Conservation (phyloP, 2,329 filamentous ascomycete species). For the Xylaria digitata region DNA sequence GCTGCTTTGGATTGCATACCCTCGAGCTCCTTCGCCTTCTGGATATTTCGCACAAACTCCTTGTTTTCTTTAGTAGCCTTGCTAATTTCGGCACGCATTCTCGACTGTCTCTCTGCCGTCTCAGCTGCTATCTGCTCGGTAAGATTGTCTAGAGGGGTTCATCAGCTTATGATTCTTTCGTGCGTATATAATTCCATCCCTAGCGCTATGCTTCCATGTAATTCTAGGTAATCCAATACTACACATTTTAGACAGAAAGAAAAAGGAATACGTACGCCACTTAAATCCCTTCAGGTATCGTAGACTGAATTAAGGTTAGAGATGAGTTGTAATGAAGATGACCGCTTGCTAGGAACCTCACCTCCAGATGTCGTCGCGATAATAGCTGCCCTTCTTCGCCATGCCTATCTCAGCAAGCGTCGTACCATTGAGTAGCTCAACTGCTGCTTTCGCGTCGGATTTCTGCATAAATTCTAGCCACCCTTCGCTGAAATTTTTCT, state of each 20-base stretch:
- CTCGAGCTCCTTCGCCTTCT: constrained; percentile 82
- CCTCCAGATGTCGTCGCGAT: constrained; percentile 89
- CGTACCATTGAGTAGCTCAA: constrained; percentile 79
- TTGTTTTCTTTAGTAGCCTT: constrained; percentile 83
- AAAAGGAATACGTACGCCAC: constrained; percentile 64
- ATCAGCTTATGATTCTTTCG: constrained; percentile 14
- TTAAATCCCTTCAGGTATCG: constrained; percentile 87
- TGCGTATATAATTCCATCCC: constrained; percentile 2
- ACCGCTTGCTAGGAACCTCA: constrained; percentile 29
- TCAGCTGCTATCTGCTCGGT: constrained; percentile 84
- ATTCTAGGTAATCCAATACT: neutral
- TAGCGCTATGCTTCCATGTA: neutral
- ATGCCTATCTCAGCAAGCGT: constrained; percentile 72
- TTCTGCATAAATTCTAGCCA: constrained; percentile 88
- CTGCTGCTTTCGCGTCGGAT: constrained; percentile 79
- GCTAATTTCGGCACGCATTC: constrained; percentile 81
- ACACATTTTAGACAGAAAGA: constrained; percentile 44
- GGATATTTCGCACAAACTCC: constrained; percentile 81
- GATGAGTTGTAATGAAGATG: neutral
- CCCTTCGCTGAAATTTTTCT: constrained; percentile 82
- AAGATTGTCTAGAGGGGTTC: constrained; percentile 57
- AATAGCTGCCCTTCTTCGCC: constrained; percentile 80
- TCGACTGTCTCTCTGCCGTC: constrained; percentile 80
- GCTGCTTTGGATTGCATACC: constrained; percentile 74
- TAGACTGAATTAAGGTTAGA: constrained; percentile 51